Evolutionary conservation across 225 moss, liverwort and hornwort species (phyloP).

Genomic region (Asterella californica): DNA sequence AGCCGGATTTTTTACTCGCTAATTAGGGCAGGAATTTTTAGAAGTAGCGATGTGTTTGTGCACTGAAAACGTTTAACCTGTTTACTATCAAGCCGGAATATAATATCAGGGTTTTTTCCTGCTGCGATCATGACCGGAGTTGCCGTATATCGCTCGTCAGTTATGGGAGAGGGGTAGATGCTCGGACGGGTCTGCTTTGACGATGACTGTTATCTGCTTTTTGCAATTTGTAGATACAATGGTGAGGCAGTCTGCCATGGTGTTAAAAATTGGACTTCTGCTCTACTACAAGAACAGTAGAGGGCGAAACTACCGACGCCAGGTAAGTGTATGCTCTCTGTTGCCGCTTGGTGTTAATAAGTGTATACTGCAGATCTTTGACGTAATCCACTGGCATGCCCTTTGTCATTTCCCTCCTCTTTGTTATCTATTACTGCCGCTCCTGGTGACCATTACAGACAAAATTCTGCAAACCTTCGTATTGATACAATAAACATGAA

Average conservation of each 20-base stretch:
- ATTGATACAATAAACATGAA: neutral
- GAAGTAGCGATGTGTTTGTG: neutral
- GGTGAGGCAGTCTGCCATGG: conserved; percentile 81
- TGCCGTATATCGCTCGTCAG: neutral
- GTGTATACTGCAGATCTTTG: neutral
- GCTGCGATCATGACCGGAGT: neutral
- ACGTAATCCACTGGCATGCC: neutral
- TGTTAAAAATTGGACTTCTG: conserved; percentile 78
- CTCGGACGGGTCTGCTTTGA: neutral
- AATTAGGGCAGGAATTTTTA: neutral
- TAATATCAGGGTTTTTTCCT: neutral
- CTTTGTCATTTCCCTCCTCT: neutral
- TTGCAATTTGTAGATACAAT: conserved; percentile 60
- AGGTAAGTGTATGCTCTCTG: conserved; percentile 43
- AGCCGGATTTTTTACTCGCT: neutral
- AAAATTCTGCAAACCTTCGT: too few species aligned
- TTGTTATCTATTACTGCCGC: neutral
- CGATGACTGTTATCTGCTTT: neutral
- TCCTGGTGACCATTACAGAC: too few species aligned
- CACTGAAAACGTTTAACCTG: neutral
- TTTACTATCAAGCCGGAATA: neutral
- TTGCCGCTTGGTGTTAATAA: neutral
- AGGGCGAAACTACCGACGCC: conserved; percentile 89
- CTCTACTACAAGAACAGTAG: conserved; percentile 85
- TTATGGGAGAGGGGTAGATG: neutral